Evolutionary conservation across 2,329 filamentous ascomycete genomes (phyloP), one percentile per base, ranked within the genome.

Genomic region (Pseudocercospora musae): DNA sequence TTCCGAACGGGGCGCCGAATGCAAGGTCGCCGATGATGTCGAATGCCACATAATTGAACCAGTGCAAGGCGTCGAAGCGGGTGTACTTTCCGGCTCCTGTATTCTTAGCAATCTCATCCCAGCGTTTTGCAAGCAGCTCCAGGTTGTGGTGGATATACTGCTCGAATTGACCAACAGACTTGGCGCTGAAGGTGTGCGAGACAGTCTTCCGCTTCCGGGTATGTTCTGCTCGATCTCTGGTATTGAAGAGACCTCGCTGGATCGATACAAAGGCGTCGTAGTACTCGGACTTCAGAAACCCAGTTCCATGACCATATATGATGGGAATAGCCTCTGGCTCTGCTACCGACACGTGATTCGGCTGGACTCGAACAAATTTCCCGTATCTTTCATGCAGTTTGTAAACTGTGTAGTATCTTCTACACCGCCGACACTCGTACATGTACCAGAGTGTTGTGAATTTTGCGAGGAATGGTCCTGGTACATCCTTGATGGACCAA

Each of bases 241-340:
- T 96, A 77, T 96, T 96, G 85, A 96, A 97, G 11, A 97, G 82
- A 20, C 92, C 92, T 11, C 91, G 86, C 56, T 85, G 85, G 72
- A 96, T 96, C 11, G 90, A 93, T 59, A 96, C 92, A 70, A 96
- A 96, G 55, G 91, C 90, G 71, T 96, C 91, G 71, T 96, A 96
- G 78, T 93, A 96, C 2, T 94, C 88, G 75, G 76, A 78, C 72
- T 82, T 82, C 61, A 82, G 66, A 64, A 81, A 81, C 1, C 80
- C 80, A 60, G 80, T 83, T 9, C 80, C 80, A 65, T 82, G 80
- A 15, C 92, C 92, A 69, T 96, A 96, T 59, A 96, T 85, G 50
- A 82, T 77, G 13, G 83, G 82, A 58, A 96, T 93, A 1, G 90
- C 91, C n/a, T 83, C 83, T 27, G 89, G 88, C 72, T 96, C 91